phyloP scores from a whole-genome alignment of 148 eudicot genomes.

The Vaccinium darrowii region DNA sequence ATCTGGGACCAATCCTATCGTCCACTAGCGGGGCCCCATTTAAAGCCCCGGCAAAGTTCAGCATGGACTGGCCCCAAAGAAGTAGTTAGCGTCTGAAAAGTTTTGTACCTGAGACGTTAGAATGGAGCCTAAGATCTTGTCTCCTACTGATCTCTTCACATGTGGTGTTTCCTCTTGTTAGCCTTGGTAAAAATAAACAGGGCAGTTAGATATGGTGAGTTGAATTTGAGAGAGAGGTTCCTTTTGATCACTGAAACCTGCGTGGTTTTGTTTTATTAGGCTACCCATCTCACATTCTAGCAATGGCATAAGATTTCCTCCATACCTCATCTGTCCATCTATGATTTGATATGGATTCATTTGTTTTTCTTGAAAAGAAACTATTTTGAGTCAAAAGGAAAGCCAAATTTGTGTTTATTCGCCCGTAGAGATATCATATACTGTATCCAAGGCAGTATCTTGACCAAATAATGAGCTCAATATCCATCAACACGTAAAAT shows the following conservation, averaged over 20 bases:
- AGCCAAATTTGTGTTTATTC: too few relatives aligned
- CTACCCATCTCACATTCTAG: background rate
- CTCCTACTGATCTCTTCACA: background rate
- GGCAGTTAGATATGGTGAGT: background rate
- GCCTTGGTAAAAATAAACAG: background rate
- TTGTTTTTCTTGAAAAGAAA: background rate
- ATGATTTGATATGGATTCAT: background rate
- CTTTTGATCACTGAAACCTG: background rate
- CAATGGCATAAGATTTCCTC: background rate
- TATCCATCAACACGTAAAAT: background rate
- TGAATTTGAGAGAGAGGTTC: background rate
- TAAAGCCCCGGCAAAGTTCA: too few relatives aligned
- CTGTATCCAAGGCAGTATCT: too few relatives aligned
- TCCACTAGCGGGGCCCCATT: too few relatives aligned
- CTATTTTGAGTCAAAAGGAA: background rate
- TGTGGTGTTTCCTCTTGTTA: background rate
- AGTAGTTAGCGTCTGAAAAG: too few relatives aligned
- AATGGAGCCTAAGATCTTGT: background rate
- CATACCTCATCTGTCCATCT: background rate
- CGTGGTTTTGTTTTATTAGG: slow-evolving; percentile 1
- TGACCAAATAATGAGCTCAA: background rate
- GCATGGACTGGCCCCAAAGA: too few relatives aligned
- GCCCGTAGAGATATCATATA: too few relatives aligned
- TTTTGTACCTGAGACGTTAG: too few relatives aligned
- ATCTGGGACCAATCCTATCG: too few relatives aligned